Evolutionary conservation across 495 filamentous ascomycete species (phyloP).

Genomic region (Xylaria curta): DNA sequence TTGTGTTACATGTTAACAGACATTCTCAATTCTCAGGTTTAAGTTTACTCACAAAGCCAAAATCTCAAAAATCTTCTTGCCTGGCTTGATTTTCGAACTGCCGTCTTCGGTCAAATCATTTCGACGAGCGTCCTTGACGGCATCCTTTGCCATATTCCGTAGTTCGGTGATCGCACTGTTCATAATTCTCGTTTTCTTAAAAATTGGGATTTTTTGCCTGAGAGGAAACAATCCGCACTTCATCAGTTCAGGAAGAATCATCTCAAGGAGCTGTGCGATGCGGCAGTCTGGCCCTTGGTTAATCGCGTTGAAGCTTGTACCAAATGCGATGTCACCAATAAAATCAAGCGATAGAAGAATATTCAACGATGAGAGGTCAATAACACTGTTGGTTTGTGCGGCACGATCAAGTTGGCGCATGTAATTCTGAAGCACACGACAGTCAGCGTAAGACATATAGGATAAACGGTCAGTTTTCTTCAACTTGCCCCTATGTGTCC

Average conservation of each 20-base stretch:
- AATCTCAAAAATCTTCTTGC: constrained; percentile 26
- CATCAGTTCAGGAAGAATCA: constrained; percentile 26
- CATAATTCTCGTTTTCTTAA: constrained; percentile 21
- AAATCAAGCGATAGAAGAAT: constrained; percentile 26
- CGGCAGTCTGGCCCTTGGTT: constrained; percentile 20
- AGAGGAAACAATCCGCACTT: constrained; percentile 25
- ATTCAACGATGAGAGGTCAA: constrained; percentile 17
- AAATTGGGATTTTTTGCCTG: constrained; percentile 15
- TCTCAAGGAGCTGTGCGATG: constrained; percentile 22
- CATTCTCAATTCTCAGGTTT: not conserved
- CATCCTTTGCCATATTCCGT: constrained; percentile 19
- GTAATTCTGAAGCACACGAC: not conserved
- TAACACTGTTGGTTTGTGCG: not conserved
- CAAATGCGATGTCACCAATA: constrained; percentile 27
- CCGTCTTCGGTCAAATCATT: not conserved
- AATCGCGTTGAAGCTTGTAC: constrained; percentile 21
- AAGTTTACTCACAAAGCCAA: constrained; percentile 17
- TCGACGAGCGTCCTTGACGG: constrained; percentile 20
- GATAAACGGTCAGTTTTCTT: not conserved
- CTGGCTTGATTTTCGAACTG: constrained; percentile 15
- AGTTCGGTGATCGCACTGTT: constrained; percentile 19
- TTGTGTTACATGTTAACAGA: not conserved
- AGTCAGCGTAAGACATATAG: not conserved
- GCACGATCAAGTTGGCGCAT: constrained; percentile 19
- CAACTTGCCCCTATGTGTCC: constrained; percentile 16